Percentiles rank a stretch among this genome's conserved stretches.
These are phyloP conservation scores for Pseudomassariella vexata DNA, from an alignment of 2,329 filamentous ascomycete species.

Conservation along the genomic window DNA sequence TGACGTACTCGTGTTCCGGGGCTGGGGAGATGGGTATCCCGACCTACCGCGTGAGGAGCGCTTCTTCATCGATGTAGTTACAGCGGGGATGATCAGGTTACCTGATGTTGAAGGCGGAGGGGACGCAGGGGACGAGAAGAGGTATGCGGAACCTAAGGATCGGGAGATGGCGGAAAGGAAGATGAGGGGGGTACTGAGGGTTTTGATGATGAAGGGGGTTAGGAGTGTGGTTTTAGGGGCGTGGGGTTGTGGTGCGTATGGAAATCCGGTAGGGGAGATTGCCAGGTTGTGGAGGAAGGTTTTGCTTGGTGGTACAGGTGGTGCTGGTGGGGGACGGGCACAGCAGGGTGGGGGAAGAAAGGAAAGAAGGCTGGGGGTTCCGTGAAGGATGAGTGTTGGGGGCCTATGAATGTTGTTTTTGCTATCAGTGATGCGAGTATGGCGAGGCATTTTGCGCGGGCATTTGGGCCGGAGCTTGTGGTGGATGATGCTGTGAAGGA, in stretches of 20 bases:
- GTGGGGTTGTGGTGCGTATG: constrained; percentile 61
- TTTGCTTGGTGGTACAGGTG: constrained; percentile 26
- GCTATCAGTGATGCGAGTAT: constrained; percentile 48
- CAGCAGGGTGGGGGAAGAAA: constrained; percentile 9
- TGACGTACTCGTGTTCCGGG: constrained; percentile 54
- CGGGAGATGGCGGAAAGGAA: constrained; percentile 45
- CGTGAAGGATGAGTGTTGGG: constrained; percentile 29
- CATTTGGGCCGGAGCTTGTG: constrained; percentile 36
- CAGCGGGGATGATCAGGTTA: constrained; percentile 51
- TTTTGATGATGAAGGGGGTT: constrained; percentile 38
- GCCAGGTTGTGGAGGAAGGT: constrained; percentile 48
- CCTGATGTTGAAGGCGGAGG: constrained; percentile 40
- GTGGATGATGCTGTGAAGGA: constrained; percentile 11
- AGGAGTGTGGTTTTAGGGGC: constrained; percentile 52
- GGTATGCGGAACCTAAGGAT: constrained; percentile 40
- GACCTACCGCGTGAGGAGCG: constrained; percentile 39
- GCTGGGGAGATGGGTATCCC: constrained; percentile 24
- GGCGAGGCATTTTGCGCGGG: constrained; percentile 43
- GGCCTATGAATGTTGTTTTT: constrained; percentile 48
- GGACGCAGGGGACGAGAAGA: constrained; percentile 8
- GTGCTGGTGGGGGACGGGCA: too few relatives aligned
- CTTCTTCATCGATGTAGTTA: constrained; percentile 54
- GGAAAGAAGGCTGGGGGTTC: too few relatives aligned
- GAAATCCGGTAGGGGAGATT: constrained; percentile 54
- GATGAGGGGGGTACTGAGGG: constrained; percentile 52